phyloP scores from a whole-genome alignment of 75 land plant genomes.

The Isoetes taiwanensis region DNA sequence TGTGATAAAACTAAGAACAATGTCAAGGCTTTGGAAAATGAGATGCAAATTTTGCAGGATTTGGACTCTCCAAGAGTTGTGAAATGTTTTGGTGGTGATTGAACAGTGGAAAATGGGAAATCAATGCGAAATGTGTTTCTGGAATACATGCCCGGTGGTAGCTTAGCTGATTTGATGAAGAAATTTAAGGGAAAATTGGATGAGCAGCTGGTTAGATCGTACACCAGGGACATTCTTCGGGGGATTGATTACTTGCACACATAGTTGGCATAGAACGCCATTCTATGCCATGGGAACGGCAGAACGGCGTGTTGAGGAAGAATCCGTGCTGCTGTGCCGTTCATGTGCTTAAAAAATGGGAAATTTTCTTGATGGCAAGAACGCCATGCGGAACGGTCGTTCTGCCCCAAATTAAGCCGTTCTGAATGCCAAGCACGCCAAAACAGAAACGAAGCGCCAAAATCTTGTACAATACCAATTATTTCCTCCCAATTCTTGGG shows the following conservation, averaged over 20 bases:
- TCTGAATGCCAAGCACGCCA: too few species aligned
- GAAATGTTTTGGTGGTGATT: conserved; percentile 30
- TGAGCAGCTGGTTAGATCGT: conserved; percentile 20
- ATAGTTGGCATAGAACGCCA: too few species aligned
- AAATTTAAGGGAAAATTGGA: conserved; percentile 23
- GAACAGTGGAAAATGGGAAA: conserved; percentile 23
- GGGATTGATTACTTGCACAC: conserved; percentile 60
- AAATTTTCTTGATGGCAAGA: too few species aligned
- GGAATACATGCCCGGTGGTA: conserved; percentile 58
- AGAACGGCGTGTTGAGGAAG: too few species aligned
- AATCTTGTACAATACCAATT: too few species aligned
- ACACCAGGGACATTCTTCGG: conserved; percentile 27
- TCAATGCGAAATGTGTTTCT: conserved; percentile 26
- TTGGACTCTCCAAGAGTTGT: conserved; percentile 36
- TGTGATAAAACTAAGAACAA: conserved; percentile 10
- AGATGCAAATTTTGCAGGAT: conserved; percentile 31
- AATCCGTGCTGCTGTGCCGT: too few species aligned
- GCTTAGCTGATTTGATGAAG: conserved; percentile 30
- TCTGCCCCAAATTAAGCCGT: too few species aligned
- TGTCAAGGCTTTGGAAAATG: conserved; percentile 26
- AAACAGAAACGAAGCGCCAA: too few species aligned
- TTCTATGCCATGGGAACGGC: too few species aligned
- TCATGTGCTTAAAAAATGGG: too few species aligned
- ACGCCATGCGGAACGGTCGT: too few species aligned
- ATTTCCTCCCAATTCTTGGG: too few species aligned